Base-by-base conservation (phyloP, 2,329 filamentous ascomycete species). In the Allantophomopsis lycopodina region DNA sequence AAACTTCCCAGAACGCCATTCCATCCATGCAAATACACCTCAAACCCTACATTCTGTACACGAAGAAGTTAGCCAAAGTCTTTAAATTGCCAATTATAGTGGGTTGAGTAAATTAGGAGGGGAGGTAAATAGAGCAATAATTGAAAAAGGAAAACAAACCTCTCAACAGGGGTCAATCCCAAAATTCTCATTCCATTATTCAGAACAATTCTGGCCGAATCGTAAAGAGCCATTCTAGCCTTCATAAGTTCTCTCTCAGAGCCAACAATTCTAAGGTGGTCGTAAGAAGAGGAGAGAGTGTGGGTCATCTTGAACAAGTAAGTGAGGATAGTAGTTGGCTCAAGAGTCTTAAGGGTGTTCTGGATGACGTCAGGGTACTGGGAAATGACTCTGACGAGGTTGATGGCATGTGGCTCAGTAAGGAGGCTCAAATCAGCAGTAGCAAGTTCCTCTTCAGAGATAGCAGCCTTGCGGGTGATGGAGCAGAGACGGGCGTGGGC, bases 291-390 rank as follows among this genome's bases (percentile, higher is more conserved):
- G 63, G 79, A 86, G 40, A 93, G 61, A 18, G 75, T 67, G 60
- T 93, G 85, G 3, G 83, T 84, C 78, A 93, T 83, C 70, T 83
- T 85, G 69, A 89, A 91, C 35, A 91, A 67, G 57, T 89, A 86
- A 3, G 62, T 63, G 31, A 83, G 60, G 32, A 82, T 65, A 0
- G 76, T 81, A 1, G 75, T 72, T 0, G 79, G 79, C 57, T 93
- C 87, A 16, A 87, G 71, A 0, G 84, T 93, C 67, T 83, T 84
- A 50, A 91, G 66, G 0, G 86, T 88, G 60, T 89, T 89, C 54
- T 80, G 68, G 42, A 93, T 76, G 5, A 86, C 82, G 51, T 93
- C 86, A 2, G 87, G 87, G 72, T 83, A 94, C 55, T 87, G 82
- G 7, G 79, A 71, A n/a, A 94, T 69, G 35, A 83, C 69, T 23